phyloP scores from a whole-genome alignment of 2,329 filamentous ascomycete genomes.

The Alternaria postmessia region DNA sequence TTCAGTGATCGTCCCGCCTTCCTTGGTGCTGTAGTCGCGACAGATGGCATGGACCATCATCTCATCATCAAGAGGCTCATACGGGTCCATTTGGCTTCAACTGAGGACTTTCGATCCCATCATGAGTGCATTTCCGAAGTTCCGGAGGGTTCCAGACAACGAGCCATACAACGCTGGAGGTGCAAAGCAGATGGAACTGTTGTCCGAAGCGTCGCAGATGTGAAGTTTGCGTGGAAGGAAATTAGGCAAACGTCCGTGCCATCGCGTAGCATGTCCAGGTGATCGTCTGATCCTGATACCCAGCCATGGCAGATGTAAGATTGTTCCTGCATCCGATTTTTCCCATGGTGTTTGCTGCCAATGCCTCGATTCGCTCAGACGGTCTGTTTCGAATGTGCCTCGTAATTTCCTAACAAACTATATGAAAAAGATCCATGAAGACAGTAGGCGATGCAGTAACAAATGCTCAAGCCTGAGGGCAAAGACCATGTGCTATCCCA shows the following conservation, averaged over 20 bases:
- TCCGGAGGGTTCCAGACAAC: neutral
- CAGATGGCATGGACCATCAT: neutral
- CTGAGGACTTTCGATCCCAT: neutral
- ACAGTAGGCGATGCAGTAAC: neutral
- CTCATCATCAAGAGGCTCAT: neutral
- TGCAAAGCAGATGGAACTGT: neutral
- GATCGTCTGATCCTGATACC: neutral
- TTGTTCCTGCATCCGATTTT: neutral
- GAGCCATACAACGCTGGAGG: neutral
- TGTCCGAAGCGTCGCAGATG: neutral
- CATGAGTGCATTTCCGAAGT: neutral
- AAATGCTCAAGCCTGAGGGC: neutral
- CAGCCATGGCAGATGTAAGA: neutral
- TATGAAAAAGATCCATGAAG: neutral
- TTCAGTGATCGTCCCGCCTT: neutral
- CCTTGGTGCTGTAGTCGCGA: neutral
- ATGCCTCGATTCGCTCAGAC: neutral
- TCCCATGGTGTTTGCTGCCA: neutral
- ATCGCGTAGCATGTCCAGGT: neutral
- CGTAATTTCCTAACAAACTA: neutral
- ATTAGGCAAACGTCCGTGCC: neutral
- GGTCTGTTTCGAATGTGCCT: neutral
- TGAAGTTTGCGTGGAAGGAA: neutral
- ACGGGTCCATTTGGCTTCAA: neutral
- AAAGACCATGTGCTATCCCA: neutral